Percentiles rank a stretch among this genome's conserved stretches.
These are phyloP conservation scores for Orbilia blumenaviensis DNA, from an alignment of 2,329 filamentous ascomycete species.

Conservation along the genomic window DNA sequence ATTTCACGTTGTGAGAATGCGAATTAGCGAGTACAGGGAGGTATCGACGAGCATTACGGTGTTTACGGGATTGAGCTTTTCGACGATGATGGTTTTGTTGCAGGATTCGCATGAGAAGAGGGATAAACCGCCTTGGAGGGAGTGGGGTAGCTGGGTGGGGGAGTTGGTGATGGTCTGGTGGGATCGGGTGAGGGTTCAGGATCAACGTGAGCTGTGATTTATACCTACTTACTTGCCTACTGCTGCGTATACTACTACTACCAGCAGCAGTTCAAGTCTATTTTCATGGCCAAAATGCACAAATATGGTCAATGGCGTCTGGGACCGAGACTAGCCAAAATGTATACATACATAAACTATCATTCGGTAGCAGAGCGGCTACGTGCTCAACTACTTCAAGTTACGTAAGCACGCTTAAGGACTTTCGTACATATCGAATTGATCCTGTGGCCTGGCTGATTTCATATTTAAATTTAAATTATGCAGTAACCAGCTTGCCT, in stretches of 20 bases:
- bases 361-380: too few relatives aligned
- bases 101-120: conserved; percentile 47
- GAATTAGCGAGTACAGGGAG: conserved; percentile 52
- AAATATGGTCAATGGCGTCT: too few relatives aligned
- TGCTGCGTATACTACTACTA: neutral
- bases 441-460: too few relatives aligned
- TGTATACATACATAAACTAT: too few relatives aligned
- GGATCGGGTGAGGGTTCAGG: conserved; percentile 35
- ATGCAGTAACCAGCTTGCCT: too few relatives aligned
- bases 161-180: conserved; percentile 44
- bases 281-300: too few relatives aligned
- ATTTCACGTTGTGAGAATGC: conserved; percentile 55
- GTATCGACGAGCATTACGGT: conserved; percentile 52
- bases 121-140: conserved; percentile 41
- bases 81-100: conserved; percentile 45
- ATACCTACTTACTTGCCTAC: neutral
- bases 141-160: conserved; percentile 27
- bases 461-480: too few relatives aligned
- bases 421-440: too few relatives aligned
- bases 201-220: conserved; percentile 16
- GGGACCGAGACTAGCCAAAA: too few relatives aligned
- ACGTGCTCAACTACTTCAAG: too few relatives aligned
- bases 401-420: too few relatives aligned
- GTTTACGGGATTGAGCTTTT: conserved; percentile 42
- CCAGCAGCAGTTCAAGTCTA: neutral